Conservation (phyloP, 2,329 filamentous ascomycete genomes). For the Phialophora verrucosa region DNA sequence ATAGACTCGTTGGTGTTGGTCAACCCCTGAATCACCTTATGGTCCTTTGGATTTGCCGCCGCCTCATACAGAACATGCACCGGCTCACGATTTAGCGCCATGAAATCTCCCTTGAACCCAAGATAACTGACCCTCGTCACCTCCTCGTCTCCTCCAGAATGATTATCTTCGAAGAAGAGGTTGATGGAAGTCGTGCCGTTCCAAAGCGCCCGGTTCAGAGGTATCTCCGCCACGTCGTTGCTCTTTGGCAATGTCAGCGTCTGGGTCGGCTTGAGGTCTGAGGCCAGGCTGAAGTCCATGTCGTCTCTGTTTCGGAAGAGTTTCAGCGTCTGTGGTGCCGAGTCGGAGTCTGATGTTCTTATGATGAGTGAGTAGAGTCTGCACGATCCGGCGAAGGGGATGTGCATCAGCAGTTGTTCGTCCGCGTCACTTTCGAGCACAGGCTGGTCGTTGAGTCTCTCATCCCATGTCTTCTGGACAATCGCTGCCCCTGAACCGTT, state of each 20-base stretch:
- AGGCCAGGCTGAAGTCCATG: constrained; percentile 80
- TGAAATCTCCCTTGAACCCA: constrained; percentile 94
- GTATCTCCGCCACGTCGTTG: constrained; percentile 79
- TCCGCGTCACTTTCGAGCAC: constrained; percentile 86
- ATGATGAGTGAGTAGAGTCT: constrained; percentile 89
- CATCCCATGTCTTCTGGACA: constrained; percentile 88
- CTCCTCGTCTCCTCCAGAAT: constrained; percentile 78
- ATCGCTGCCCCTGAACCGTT: constrained; percentile 73
- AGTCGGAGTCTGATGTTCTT: constrained; percentile 72
- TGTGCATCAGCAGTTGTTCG: constrained; percentile 89
- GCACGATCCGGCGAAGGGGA: constrained; percentile 92
- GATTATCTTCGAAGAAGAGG: constrained; percentile 93
- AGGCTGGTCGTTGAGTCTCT: constrained; percentile 72
- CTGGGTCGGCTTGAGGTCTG: constrained; percentile 74
- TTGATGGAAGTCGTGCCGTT: constrained; percentile 80
- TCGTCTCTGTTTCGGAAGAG: constrained; percentile 86
- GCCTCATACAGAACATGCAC: constrained; percentile 90
- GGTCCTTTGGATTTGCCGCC: constrained; percentile 88
- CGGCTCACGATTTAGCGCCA: constrained; percentile 81
- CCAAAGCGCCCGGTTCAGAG: constrained; percentile 86
- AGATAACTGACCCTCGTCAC: constrained; percentile 80
- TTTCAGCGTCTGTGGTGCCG: constrained; percentile 81
- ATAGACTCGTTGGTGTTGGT: constrained; percentile 48
- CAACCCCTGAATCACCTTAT: constrained; percentile 59
- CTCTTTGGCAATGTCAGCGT: constrained; percentile 67